Evolutionary conservation across 768 basidiomycete genomes (phyloP).

Genomic region (Panaeolus cyanescens): DNA sequence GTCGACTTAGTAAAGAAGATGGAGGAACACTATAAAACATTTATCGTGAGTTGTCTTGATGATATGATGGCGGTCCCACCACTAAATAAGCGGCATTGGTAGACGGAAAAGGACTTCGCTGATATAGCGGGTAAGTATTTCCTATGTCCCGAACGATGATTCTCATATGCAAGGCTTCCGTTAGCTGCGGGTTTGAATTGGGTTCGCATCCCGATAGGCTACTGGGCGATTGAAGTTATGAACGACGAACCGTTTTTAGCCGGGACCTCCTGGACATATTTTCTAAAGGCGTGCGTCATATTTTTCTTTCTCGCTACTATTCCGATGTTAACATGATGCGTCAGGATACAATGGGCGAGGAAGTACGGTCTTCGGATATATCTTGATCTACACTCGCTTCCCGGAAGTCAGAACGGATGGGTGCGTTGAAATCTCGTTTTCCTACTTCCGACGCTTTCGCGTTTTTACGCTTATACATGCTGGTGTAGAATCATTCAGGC

Average conservation of each 20-base stretch:
- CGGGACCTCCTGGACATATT: conserved; percentile 73
- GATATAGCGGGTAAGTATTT: conserved; percentile 32
- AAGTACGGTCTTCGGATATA: conserved; percentile 92
- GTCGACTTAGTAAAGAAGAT: conserved; percentile 65
- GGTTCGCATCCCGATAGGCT: conserved; percentile 83
- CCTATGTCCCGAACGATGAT: not conserved
- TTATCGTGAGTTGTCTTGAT: conserved; percentile 57
- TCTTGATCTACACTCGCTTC: conserved; percentile 75
- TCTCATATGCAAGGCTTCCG: conserved; percentile 55
- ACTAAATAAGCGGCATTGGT: conserved; percentile 3
- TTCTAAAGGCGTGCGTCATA: conserved; percentile 41
- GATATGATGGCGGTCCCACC: not conserved
- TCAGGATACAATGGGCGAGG: conserved; percentile 77
- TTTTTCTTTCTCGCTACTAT: conserved; percentile 12
- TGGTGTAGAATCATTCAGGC: conserved; percentile 41
- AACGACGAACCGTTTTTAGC: conserved; percentile 81
- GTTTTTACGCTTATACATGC: conserved; percentile 14
- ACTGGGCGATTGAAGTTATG: conserved; percentile 84
- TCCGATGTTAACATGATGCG: conserved; percentile 48
- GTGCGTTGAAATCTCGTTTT: conserved; percentile 24
- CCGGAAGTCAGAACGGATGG: conserved; percentile 87
- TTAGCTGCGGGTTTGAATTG: conserved; percentile 81
- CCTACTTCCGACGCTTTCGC: conserved; percentile 5
- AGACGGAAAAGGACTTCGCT: conserved; percentile 39
- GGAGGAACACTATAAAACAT: conserved; percentile 83